These are phyloP conservation scores for Bruguiera sexangula DNA, from an alignment of 345 rosid species.

Conservation along the genomic window DNA sequence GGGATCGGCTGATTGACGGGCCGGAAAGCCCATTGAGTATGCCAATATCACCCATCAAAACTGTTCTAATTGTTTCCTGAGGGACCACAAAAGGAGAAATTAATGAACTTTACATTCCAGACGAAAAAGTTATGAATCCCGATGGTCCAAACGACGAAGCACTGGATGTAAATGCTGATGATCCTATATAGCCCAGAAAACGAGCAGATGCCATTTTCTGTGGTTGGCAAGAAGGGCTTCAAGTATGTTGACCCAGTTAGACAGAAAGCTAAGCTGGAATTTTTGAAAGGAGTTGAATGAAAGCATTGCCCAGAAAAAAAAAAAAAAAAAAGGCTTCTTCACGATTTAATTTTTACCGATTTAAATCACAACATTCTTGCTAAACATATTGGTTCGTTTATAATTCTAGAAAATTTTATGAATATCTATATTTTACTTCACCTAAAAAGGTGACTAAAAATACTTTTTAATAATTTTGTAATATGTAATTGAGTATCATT, in stretches of 20 bases:
- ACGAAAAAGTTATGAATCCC: constrained; percentile 22
- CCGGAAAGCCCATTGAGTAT: no score
- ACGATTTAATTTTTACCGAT: constrained; percentile 14
- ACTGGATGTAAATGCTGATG: constrained; percentile 50
- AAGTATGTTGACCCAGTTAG: constrained; percentile 78
- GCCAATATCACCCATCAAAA: no score
- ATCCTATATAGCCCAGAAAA: constrained; percentile 28
- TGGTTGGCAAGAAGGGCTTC: constrained; percentile 44
- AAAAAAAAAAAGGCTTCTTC: constrained; percentile 33
- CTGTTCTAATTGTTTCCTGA: no score
- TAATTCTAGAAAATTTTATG: no score
- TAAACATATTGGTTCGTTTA: no score
- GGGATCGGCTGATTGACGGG: no score
- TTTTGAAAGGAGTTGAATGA: constrained; percentile 71
- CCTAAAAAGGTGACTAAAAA: no score
- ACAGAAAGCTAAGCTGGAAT: constrained; percentile 70
- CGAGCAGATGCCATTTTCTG: constrained; percentile 36
- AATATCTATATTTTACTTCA: no score
- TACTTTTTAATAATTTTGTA: no score
- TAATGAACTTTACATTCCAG: constrained; percentile 1
- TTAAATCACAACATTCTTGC: no score
- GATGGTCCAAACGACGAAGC: constrained; percentile 67
- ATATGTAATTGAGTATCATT: no score
- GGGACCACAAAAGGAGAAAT: no score
- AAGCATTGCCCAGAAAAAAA: constrained; percentile 60